phyloP scores from a whole-genome alignment of 305 asterid species.

The Fraxinus latifolia region DNA sequence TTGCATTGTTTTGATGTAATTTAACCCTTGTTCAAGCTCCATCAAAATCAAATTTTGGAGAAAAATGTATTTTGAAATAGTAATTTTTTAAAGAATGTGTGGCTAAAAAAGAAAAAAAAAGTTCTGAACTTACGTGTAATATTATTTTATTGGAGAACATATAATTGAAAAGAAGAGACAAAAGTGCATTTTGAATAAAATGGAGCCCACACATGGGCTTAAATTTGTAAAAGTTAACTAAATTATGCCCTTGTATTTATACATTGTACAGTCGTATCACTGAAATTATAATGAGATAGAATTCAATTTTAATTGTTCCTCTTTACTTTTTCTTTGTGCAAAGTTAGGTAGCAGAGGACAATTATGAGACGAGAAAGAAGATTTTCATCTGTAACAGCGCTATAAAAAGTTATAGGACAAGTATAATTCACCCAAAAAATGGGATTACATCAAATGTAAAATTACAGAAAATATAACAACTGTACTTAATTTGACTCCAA shows the following conservation, averaged over 20 bases:
- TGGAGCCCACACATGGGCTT: no score
- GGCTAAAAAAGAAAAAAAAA: no score
- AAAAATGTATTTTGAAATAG: no score
- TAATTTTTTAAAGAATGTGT: no score
- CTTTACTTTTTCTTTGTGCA: not conserved
- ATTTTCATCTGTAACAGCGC: not conserved
- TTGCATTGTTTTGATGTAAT: not conserved
- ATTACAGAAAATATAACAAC: not conserved
- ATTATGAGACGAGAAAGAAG: not conserved
- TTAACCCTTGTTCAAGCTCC: no score
- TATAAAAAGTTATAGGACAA: not conserved
- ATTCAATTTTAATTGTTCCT: not conserved
- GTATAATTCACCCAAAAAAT: not conserved
- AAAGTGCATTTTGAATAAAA: no score
- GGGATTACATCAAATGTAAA: not conserved
- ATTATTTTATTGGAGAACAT: no score
- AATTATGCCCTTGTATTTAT: not conserved
- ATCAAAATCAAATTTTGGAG: no score
- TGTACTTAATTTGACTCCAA: not conserved
- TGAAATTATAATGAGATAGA: not conserved
- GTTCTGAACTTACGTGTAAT: no score
- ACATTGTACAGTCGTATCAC: not conserved
- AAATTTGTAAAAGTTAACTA: not conserved
- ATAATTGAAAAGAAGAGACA: no score
- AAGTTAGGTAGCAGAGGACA: not conserved